Evolutionary conservation across 805 yeast genomes (phyloP).

Genomic region (Nakazawaea anatomiae): DNA sequence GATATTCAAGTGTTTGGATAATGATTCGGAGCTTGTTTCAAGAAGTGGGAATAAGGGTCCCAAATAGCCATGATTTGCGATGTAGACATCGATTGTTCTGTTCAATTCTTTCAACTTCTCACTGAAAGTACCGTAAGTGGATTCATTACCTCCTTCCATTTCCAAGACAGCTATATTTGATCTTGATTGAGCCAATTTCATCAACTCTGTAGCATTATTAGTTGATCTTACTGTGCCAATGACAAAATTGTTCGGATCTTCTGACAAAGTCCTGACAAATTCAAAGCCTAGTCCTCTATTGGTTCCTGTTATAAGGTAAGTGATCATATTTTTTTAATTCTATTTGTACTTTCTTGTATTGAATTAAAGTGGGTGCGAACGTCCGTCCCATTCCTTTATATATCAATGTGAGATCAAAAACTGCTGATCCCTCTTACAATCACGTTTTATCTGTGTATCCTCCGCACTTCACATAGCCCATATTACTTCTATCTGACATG

Average conservation of each 20-base stretch:
- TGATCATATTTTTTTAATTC: not conserved
- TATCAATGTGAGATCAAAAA: too few relatives aligned
- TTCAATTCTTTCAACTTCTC: not conserved
- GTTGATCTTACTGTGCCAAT: constrained; percentile 14
- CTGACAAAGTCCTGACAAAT: constrained; percentile 15
- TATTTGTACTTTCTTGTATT: too few relatives aligned
- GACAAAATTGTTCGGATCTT: constrained; percentile 10
- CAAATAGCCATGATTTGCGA: constrained; percentile 13
- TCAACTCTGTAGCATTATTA: constrained; percentile 6
- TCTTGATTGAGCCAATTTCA: not conserved
- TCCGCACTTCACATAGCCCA: too few relatives aligned
- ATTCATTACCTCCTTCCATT: not conserved
- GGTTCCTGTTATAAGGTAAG: constrained; percentile 19
- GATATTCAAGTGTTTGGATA: not conserved
- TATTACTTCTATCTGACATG: too few relatives aligned
- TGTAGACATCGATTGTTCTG: not conserved
- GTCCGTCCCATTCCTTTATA: too few relatives aligned
- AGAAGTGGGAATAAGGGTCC: not conserved
- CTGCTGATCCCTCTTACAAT: too few relatives aligned
- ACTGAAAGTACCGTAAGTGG: not conserved
- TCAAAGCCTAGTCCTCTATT: constrained; percentile 21
- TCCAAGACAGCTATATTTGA: constrained; percentile 12
- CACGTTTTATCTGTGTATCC: too few relatives aligned
- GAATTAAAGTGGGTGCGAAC: too few relatives aligned
- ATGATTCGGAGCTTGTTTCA: not conserved